Evolutionary conservation across 441 rosid genomes (phyloP), one percentile per base, ranked within the genome.

Genomic region (Erysimum cheiri): DNA sequence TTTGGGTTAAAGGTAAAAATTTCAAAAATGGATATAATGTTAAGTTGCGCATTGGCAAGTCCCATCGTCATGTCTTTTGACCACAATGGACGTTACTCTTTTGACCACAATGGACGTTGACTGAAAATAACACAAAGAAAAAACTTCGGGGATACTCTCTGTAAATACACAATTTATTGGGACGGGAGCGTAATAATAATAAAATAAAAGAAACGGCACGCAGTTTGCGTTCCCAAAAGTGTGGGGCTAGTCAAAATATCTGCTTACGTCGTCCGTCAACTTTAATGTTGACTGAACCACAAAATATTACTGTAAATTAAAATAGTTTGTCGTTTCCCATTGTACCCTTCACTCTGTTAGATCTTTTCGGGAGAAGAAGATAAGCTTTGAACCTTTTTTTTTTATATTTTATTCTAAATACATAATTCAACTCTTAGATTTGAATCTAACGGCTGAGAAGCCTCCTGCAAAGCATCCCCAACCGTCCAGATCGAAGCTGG

Each of bases 401-500:
- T 0, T 17, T 15, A 12, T 2, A 40, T 41, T 13, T 41, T 4
- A 4, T 22, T 14, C 10, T 14, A 3, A 54, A 49, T 14, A 22
- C 3, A 55, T 9, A 12, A 36, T 70, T 37, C 22, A 36, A 33
- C 48, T 14, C 6, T 41, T 35, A 26, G 55, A 67, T 62, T 4
- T 32, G 15, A 53, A 78, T 82, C 84, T 24, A 65, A 76, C 77
- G 87, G 81, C 57, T 15, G 31, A 66, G 10, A 71, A 54, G 1
- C 33, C 15, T 70, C 33, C 49, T 31, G 9, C 33, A 17, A 54
- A 64, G 70, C 48, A 63, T 52, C 82, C 85, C 78, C 56, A 65
- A 35, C 82, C 80, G 80, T 84, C 64, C 24, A 49, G 81, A 82
- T 82, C 63, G 37, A 32, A 57, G 72, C 68, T 54, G 75, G 62